phyloP scores from a whole-genome alignment of 768 basidiomycete species.

The Boletus insuetus region DNA sequence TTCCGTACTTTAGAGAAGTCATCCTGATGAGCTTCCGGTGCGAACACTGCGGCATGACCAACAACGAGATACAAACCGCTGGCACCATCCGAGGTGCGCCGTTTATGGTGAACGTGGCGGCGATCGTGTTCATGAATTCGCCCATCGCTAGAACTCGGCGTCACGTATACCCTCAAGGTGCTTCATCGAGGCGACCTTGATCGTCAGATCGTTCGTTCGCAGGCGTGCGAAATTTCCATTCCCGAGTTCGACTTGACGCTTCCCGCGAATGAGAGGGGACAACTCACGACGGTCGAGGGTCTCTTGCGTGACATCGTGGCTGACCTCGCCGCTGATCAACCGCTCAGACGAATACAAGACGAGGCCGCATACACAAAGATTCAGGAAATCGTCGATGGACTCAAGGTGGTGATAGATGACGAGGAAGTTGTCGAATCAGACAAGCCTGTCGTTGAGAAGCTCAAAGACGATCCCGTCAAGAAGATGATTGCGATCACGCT shows the following conservation, averaged over 20 bases:
- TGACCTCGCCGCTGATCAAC: slow-evolving; percentile 81
- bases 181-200: slow-evolving; percentile 75
- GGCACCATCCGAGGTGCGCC: slow-evolving; percentile 78
- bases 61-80: slow-evolving; percentile 95
- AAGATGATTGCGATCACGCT: slow-evolving; percentile 76
- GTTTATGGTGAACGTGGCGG: no score
- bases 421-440: slow-evolving; percentile 24
- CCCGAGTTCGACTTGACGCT: slow-evolving; percentile 91
- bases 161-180: slow-evolving; percentile 76
- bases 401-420: slow-evolving; percentile 65
- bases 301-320: slow-evolving; percentile 77
- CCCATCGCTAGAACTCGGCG: slow-evolving; percentile 65
- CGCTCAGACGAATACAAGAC: slow-evolving; percentile 77
- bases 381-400: slow-evolving; percentile 63
- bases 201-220: slow-evolving; percentile 90
- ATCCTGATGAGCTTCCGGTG: slow-evolving; percentile 97
- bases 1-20: slow-evolving; percentile 93
- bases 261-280: slow-evolving; percentile 76
- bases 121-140: neutral
- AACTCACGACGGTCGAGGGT: slow-evolving; percentile 96
- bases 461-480: slow-evolving; percentile 52
- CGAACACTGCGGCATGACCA: slow-evolving; percentile 83
- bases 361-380: slow-evolving; percentile 71
- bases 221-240: slow-evolving; percentile 74
- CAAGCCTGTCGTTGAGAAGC: slow-evolving; percentile 31